Evolutionary conservation across 257 asterid species (phyloP).

Genomic region (Prunella vulgaris): DNA sequence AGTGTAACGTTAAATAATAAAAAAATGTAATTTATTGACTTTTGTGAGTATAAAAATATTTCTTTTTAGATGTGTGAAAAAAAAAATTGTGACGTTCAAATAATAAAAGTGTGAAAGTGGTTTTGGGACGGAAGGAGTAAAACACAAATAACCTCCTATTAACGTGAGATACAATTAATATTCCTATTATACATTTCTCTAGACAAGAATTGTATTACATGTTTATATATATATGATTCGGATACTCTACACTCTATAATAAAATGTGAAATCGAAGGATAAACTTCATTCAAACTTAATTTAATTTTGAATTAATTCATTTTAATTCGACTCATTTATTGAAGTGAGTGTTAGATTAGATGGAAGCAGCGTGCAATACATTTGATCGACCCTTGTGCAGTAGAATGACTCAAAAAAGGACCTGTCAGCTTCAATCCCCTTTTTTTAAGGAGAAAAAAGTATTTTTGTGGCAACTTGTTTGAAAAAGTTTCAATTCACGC

Average conservation of each 20-base stretch:
- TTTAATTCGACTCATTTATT: not conserved
- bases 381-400: not conserved
- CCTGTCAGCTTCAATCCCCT: constrained; percentile 16
- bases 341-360: not conserved
- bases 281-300: not conserved
- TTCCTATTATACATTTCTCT: too few relatives aligned
- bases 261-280: not conserved
- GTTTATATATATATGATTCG: not conserved
- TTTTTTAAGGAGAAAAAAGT: not conserved
- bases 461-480: constrained; percentile 16
- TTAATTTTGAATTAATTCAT: not conserved
- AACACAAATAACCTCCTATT: too few relatives aligned
- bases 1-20: too few relatives aligned
- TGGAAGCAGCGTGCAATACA: not conserved
- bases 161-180: too few relatives aligned
- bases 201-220: too few relatives aligned
- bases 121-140: too few relatives aligned
- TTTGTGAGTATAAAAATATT: too few relatives aligned
- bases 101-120: too few relatives aligned
- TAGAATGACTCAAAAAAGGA: not conserved
- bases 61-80: too few relatives aligned
- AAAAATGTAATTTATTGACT: too few relatives aligned
- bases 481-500: constrained; percentile 16
- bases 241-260: not conserved
- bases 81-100: too few relatives aligned